Evolutionary conservation across 441 rosid species (phyloP), one percentile per base, ranked within the genome.

Genomic region (Jatropha multifida): DNA sequence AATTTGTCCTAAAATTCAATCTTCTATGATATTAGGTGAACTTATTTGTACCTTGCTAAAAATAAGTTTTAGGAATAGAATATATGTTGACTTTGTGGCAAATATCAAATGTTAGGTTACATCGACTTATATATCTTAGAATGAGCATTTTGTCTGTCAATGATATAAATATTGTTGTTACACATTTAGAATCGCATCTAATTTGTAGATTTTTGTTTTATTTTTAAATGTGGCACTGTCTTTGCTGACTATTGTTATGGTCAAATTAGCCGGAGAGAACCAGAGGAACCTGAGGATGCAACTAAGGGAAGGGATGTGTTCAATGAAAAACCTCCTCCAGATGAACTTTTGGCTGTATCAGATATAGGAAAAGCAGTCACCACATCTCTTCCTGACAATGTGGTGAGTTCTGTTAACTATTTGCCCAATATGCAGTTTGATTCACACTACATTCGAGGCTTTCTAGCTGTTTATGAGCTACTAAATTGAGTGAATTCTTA

Each of bases 281-380:
- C 98, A 5, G 98, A 91, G 84, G 99, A 96, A 80, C 94, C 98
- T 73, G 99, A 94, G 80, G 99, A 96, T 82, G 89, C 96, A 72
- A 92, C 90, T 61, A 94, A 96, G 82, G 98, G 99, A 62, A 94
- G 99, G 72, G 98, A 94, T 59, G 96, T 94, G 75, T 92, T 96
- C 75, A 93, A 96, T 77, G 99, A 96, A 84, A 96, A 96, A 86
- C 99, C 99, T 64, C 93, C 98, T 18, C 84, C 98, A 27, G 97
- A 96, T 86, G 99, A 96, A 85, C 97, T 96, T 83, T 76, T 96
- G 91, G 82, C 98, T 73, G 98, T 81, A 52, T 96, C 99, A 52
- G 99, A 96, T 76, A 85, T 92, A 80, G 99, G 98, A 82, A 93
- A 93, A 80, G 59, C 97, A 42, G 94, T 84, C n/a, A 88, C 99